Base-by-base conservation (phyloP, 2,329 filamentous ascomycete species). In the Clathrospora elynae region DNA sequence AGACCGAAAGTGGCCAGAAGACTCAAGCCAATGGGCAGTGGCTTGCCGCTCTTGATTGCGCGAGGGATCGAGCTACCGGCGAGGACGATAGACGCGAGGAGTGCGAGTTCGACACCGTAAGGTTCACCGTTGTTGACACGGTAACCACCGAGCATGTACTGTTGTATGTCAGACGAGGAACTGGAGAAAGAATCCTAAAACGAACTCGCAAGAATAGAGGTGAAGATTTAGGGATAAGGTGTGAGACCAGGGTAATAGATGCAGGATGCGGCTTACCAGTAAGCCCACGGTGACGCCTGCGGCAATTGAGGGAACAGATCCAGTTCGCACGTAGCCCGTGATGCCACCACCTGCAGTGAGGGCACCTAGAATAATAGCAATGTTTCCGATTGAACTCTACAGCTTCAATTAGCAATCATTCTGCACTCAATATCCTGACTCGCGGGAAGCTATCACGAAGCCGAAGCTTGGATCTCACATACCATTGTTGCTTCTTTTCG, bases 291-390 rank as follows among this genome's bases (percentile, higher is more conserved):
- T 85, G 56, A 89, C 77, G 37, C 93, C 93, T 10, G 93, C 93
- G 9, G 82, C 84, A 57, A 97, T 79, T 9, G 90, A 96, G 24
- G 92, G 92, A 35, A 96, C 70, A 16, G 91, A 97, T 46, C 89
- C 82, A 1, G 91, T 93, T 68, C 86, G 85, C 30, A 86, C 77
- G 73, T 90, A 99, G 66, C 93, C 93, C 66, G 88, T 87, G 47
- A 88, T 86, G 53, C 93, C 93, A 60, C 93, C 93, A 43, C 86
- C 80, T 36, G 91, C 90, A 45, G 91, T 96, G 46, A 97, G 78
- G 53, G 83, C 78, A 49, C 87, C 88, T 63, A 97, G 84, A 62
- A 88, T 69, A 71, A 86, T 88, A 53, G 92, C 90, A 64, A 89
- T 84, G 63, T 74, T 79, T 57, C 78, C 73, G 52, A 79, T 71